These are phyloP conservation scores for Pholiota molesta DNA, from an alignment of 768 basidiomycete species.

Conservation along the genomic window DNA sequence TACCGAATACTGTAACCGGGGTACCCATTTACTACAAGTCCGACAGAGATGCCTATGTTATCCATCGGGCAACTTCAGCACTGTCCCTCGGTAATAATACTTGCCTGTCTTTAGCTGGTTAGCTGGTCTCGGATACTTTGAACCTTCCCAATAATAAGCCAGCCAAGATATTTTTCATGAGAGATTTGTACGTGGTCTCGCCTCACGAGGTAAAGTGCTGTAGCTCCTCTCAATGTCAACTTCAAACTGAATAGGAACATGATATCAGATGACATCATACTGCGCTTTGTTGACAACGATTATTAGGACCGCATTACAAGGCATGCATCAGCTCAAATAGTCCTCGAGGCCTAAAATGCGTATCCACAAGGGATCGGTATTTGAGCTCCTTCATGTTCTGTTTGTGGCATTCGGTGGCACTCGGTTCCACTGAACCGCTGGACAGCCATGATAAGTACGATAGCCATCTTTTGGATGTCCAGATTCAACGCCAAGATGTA, in stretches of 20 bases:
- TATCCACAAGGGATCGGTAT: not conserved
- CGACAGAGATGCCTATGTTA: not conserved
- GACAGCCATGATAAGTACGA: conserved; percentile 7
- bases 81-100: conserved; percentile 4
- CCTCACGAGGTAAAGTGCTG: not conserved
- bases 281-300: not conserved
- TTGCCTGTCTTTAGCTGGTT: not conserved
- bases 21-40: conserved; percentile 5
- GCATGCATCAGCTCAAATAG: conserved; percentile 1
- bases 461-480: not conserved
- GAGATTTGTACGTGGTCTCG: conserved; percentile 5
- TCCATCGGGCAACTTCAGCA: not conserved
- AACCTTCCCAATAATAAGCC: conserved; percentile 2
- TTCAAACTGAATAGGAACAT: not conserved
- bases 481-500: conserved; percentile 16
- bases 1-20: conserved; percentile 8
- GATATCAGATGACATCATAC: not conserved
- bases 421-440: conserved; percentile 5
- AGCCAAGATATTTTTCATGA: conserved; percentile 2
- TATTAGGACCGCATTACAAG: not conserved
- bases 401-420: not conserved
- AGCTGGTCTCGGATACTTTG: not conserved
- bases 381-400: not conserved
- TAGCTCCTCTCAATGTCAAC: not conserved
- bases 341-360: conserved; percentile 14